A percentile compares a stretch with the other conserved stretches of the same genome.
Evolutionary conservation across 2,329 filamentous ascomycete genomes (phyloP).

Genomic region (Apiospora hydei): DNA sequence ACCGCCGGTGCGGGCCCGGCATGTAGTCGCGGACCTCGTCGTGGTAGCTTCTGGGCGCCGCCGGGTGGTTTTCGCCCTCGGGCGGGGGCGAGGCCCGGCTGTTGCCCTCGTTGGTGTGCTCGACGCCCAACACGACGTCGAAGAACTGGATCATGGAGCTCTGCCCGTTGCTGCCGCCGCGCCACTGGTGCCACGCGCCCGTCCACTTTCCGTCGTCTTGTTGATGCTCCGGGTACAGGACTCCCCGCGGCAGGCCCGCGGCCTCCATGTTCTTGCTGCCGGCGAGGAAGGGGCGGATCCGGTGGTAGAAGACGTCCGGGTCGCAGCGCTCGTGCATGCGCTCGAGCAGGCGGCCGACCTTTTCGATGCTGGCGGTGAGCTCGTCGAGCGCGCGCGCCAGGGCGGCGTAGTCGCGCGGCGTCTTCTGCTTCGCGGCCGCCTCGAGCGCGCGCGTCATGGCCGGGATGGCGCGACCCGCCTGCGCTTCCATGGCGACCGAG

Average conservation of each 20-base stretch:
- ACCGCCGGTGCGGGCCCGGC: slow-evolving; percentile 82
- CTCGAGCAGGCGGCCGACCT: slow-evolving; percentile 71
- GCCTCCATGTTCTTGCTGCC: slow-evolving; percentile 92
- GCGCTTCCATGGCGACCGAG: slow-evolving; percentile 88
- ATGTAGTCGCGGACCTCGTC: slow-evolving; percentile 86
- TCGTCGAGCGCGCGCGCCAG: slow-evolving; percentile 70
- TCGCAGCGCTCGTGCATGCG: slow-evolving; percentile 92
- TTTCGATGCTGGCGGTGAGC: slow-evolving; percentile 72
- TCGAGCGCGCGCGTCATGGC: slow-evolving; percentile 79
- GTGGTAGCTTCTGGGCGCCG: slow-evolving; percentile 50
- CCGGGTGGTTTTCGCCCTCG: slow-evolving; percentile 29
- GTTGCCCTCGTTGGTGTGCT: slow-evolving; percentile 65
- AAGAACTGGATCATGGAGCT: slow-evolving; percentile 93
- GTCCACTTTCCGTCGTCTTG: slow-evolving; percentile 65
- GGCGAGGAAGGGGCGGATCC: slow-evolving; percentile 86
- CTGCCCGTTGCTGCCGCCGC: slow-evolving; percentile 94
- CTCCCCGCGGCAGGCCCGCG: slow-evolving; percentile 81
- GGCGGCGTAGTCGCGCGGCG: slow-evolving; percentile 59
- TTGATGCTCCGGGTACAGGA: slow-evolving; percentile 65
- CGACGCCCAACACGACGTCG: slow-evolving; percentile 83
- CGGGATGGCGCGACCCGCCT: slow-evolving; percentile 77
- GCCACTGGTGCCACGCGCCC: slow-evolving; percentile 75
- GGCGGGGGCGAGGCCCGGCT: slow-evolving; percentile 27
- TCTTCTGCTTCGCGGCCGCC: slow-evolving; percentile 51
- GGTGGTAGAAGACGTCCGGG: slow-evolving; percentile 86